Percentiles rank a stretch among this genome's conserved stretches.
phyloP scores from a whole-genome alignment of 768 basidiomycete species.

The Albatrellus ellisii region DNA sequence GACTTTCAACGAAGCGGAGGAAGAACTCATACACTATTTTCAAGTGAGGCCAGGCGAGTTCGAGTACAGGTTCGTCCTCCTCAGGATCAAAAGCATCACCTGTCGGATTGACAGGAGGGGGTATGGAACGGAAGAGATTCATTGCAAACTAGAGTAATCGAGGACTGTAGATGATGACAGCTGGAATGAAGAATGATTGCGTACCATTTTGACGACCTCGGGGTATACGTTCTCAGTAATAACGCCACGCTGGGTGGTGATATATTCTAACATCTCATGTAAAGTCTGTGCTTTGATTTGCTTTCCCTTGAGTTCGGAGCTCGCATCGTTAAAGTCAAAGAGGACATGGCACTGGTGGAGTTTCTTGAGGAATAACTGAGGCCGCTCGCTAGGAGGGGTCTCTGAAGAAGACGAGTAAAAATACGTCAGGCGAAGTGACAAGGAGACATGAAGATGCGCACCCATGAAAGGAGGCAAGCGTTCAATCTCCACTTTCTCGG shows the following conservation, averaged over 20 bases:
- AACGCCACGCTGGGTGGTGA: slow-evolving; percentile 90
- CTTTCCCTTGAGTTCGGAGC: slow-evolving; percentile 90
- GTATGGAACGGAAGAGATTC: slow-evolving; percentile 99
- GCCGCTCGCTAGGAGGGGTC: slow-evolving; percentile 76
- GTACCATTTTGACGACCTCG: slow-evolving; percentile 95
- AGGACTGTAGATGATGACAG: slow-evolving; percentile 1
- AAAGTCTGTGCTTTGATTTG: slow-evolving; percentile 97
- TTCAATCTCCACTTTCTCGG: slow-evolving; percentile 94
- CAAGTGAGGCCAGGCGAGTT: slow-evolving; percentile 98
- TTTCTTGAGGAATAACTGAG: slow-evolving; percentile 87
- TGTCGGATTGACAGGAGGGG: slow-evolving; percentile 95
- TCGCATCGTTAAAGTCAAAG: slow-evolving; percentile 98
- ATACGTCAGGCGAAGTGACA: slow-evolving; percentile 6
- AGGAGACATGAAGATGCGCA: slow-evolving; percentile 23
- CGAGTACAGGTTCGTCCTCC: slow-evolving; percentile 97
- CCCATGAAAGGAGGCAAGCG: slow-evolving; percentile 84
- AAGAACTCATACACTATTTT: slow-evolving; percentile 99
- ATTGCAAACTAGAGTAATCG: slow-evolving; percentile 73
- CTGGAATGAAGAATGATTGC: slow-evolving; percentile 18
- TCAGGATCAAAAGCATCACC: slow-evolving; percentile 99
- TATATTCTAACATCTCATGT: slow-evolving; percentile 98
- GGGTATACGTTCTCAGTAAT: slow-evolving; percentile 98
- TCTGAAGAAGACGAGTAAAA: slow-evolving; percentile 37
- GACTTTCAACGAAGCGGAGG: slow-evolving; percentile 94
- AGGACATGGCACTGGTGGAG: slow-evolving; percentile 92